Evolutionary conservation across 345 rosid genomes (phyloP), one percentile per base, ranked within the genome.

Genomic region (Barbarea vulgaris): DNA sequence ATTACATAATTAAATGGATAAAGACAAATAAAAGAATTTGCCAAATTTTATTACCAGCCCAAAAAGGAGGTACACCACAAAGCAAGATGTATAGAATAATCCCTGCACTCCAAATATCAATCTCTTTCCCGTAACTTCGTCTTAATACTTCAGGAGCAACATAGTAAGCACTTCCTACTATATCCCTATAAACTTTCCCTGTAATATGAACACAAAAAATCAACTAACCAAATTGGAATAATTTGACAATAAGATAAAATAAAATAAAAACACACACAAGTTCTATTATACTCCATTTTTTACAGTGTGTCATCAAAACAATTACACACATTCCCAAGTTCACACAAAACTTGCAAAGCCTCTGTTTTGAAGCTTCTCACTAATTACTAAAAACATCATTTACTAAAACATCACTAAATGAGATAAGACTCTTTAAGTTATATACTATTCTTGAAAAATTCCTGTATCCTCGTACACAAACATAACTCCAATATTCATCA

Each of bases 121-220:
- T 91, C 74, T 93, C 98, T 77, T 89, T 91, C 28, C 98, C 97
- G 4, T 94, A 94, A 34, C 84, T 83, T 62, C 98, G 87, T 6
- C 72, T 83, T 68, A 94, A 66, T 25, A 93, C 98, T 79, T 89
- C 97, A 53, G 98, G 97, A 73, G 98, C 97, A 82, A 91, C 87
- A 81, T 91, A 93, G 80, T 91, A 93, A 57, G 98, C 94, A 78
- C 96, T 93, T 31, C 97, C 97, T 9, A 91, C 96, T 57, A 89
- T 84, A 73, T 91, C 88, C 28, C 79, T 87, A 53, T 87, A 87
- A 33, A 80, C 83, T 70, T 87, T 89, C 57, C 93, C 97, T 91
- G 73, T 9, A 67, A 33, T 17, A 64, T 9, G 27, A 44, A 67
- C 61, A 17, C 53, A 66, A 57, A 5, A 5, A 46, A 64, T 53